Base-by-base conservation (phyloP, 345 rosid genomes). In the Rubroshorea leprosula region DNA sequence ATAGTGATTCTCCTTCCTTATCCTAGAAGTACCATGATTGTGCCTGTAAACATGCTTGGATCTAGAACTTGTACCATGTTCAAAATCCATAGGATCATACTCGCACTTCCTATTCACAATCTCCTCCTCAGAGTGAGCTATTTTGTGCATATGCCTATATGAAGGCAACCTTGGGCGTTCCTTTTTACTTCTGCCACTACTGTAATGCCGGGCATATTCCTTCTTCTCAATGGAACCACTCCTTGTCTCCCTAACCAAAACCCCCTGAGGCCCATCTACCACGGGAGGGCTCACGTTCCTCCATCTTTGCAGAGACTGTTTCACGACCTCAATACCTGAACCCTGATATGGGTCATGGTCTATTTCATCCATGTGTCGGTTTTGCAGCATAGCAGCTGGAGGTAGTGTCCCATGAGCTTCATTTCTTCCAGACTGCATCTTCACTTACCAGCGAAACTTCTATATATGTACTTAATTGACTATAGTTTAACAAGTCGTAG, bases 361-460 rank as follows among this genome's bases (percentile, higher is more conserved):
- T 41, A 23, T 27, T 50, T 65, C 76, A 27, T 51, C 29, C 63
- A 57, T 68, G 53, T 29, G 66, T 55, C 62, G 75, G 60, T 65
- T 63, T 29, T 66, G 62, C 20, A 13, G 25, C 68, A 66, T 69
- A 10, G 60, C 54, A 20, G 80, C 39, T 20, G 81, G 71, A 38
- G 50, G 20, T 16, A n/a, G n/a, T n/a, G 49, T 54, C 44, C 45
- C 54, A 38, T 57, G 60, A 44, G 74, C 82, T 35, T 61, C 74
- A 49, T 54, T 62, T 66, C 74, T 77, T 68, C 80, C 57, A 57
- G 81, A 65, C 31, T 82, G 79, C 88, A 82, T 79, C 69, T 62
- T 76, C 13, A 26, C 55, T 61, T 29, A 69, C 10, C 49, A 38
- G 51, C 63, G n/a, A 18, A 39, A 20, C 20, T 35, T 19, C 49